Percentiles rank a stretch among this genome's conserved stretches.
Evolutionary conservation across 495 filamentous ascomycete genomes (phyloP).

Genomic region (Penicillium nucicola): DNA sequence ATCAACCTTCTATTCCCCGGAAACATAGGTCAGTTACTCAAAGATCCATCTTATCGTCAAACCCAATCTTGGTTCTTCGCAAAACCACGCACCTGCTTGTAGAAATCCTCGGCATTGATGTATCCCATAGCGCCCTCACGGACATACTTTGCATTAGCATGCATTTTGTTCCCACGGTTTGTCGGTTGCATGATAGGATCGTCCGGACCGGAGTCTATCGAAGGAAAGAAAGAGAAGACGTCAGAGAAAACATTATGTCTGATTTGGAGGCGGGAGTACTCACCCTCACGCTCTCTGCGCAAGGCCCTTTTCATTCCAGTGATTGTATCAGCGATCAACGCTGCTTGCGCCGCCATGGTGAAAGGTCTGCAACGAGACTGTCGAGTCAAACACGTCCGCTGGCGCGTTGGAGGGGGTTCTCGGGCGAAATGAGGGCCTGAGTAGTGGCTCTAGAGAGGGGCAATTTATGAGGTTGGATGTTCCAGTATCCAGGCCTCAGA

Average conservation of each 20-base stretch:
- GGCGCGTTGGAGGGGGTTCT: constrained; percentile 13
- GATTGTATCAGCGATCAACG: constrained; percentile 69
- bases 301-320: constrained; percentile 72
- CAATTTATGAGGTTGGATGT: not conserved
- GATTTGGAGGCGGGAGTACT: constrained; percentile 5
- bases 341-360: constrained; percentile 69
- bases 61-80: not conserved
- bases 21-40: constrained; percentile 7
- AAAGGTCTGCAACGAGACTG: constrained; percentile 15
- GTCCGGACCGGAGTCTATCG: constrained; percentile 81
- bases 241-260: constrained; percentile 7
- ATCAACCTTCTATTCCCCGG: constrained; percentile 61
- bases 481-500: not conserved
- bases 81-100: constrained; percentile 70
- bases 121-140: constrained; percentile 71
- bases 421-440: not conserved
- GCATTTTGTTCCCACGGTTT: constrained; percentile 91
- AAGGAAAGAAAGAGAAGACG: constrained; percentile 1
- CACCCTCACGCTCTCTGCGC: constrained; percentile 59
- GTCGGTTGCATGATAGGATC: constrained; percentile 73
- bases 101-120: constrained; percentile 67
- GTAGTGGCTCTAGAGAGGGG: not conserved
- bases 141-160: constrained; percentile 75
- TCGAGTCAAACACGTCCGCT: constrained; percentile 16
- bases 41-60: constrained; percentile 7